A percentile compares a stretch with the other conserved stretches of the same genome.
These are phyloP conservation scores for Fomes fomentarius DNA, from an alignment of 1,284 basidiomycete species.

Conservation along the genomic window DNA sequence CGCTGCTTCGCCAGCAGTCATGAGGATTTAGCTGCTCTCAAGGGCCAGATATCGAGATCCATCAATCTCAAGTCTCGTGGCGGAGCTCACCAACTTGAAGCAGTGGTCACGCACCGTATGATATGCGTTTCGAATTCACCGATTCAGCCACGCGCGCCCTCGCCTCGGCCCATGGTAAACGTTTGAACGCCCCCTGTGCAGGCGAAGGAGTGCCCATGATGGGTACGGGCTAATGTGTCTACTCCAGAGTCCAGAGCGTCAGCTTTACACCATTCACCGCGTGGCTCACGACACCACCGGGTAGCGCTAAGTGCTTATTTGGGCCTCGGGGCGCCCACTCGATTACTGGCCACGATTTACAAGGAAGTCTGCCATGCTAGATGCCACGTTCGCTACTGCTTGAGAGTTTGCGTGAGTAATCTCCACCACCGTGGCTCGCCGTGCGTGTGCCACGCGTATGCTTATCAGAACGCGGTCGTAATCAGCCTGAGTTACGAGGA, in stretches of 20 bases:
- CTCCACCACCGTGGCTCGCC: slow-evolving; percentile 4
- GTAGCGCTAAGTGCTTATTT: slow-evolving; percentile 1
- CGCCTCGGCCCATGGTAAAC: no score
- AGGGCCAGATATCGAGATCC: slow-evolving; percentile 9
- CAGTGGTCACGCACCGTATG: background rate
- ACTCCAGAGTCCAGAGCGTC: slow-evolving; percentile 2
- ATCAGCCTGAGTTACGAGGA: background rate
- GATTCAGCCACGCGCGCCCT: background rate
- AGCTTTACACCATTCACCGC: slow-evolving; percentile 5
- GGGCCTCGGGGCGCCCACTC: background rate
- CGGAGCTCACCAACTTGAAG: background rate
- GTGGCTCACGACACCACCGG: background rate
- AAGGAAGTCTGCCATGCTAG: no score
- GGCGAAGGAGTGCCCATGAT: no score
- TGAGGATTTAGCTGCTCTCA: slow-evolving; percentile 4
- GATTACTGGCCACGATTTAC: background rate
- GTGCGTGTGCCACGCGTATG: background rate
- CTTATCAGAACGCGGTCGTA: slow-evolving; percentile 1
- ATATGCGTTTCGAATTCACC: slow-evolving; percentile 4
- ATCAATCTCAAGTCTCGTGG: background rate
- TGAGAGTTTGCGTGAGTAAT: background rate
- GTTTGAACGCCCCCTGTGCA: no score
- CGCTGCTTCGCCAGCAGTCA: slow-evolving; percentile 8
- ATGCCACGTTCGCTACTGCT: background rate
- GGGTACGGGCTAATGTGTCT: no score